Evolutionary conservation across 140 eudicot genomes (phyloP), one percentile per base, ranked within the genome.

Genomic region (Oenanthe javanica): DNA sequence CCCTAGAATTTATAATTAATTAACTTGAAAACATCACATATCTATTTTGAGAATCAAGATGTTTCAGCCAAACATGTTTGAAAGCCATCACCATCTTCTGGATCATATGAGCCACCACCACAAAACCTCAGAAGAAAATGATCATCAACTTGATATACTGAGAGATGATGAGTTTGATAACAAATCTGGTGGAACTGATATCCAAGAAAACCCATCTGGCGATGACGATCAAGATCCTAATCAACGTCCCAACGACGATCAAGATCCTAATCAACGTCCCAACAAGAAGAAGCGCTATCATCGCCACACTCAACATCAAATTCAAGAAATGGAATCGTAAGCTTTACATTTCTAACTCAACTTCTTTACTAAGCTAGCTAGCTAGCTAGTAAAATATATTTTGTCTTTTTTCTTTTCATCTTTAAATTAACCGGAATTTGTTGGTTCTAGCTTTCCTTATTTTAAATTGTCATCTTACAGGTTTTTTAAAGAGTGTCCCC

Each of bases 251-350:
- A n/a, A n/a, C n/a, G n/a, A n/a, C n/a, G n/a, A n/a, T n/a, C n/a
- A n/a, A n/a, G n/a, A n/a, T n/a, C n/a, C n/a, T n/a, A n/a, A n/a
- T n/a, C n/a, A 86, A 87, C 97, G 87, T 45, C 91, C 93, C 23
- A 90, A 92, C 31, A 90, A 92, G 81, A 95, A 89, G 95, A 95
- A 95, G 83, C 91, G 99, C 36, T 95, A 95, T 82, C 99, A 95
- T 83, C 99, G 99, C 83, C 99, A 95, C 76, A 95, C 99, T 14
- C 99, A 92, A 82, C 97, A 90, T 40, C 99, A 95, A 66, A 95
- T 95, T 69, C 95, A 88, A 36, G 99, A 95, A 86, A 89, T 95
- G 93, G 98, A 94, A 87, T 79, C 93, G 98, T 94, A 89, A 81
- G 88, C 55, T 3, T 31, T 12, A 67, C 10, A 67, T 13, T 19